Percentiles rank a stretch among this genome's conserved stretches.
Conservation (phyloP, 306 rosid species). For the Citrullus amarus region DNA sequence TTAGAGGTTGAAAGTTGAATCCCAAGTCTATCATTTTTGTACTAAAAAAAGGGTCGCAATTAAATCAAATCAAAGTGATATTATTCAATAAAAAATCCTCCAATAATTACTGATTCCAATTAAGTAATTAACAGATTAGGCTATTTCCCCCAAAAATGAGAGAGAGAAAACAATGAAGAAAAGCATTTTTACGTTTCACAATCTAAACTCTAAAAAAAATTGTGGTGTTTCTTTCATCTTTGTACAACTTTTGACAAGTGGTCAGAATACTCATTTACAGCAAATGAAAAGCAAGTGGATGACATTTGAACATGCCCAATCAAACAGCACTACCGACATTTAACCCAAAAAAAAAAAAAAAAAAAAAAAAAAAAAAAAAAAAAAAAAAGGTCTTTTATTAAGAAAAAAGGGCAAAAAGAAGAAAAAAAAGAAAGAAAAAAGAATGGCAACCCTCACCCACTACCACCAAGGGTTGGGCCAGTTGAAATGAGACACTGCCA, state of each 20-base stretch:
- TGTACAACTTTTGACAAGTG: conserved; percentile 3
- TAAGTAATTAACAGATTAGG: not conserved
- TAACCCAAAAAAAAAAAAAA: not conserved
- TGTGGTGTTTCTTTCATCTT: not conserved
- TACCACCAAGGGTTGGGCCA: not conserved
- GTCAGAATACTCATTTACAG: conserved; percentile 5
- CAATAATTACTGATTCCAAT: too few species aligned
- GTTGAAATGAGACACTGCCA: not conserved
- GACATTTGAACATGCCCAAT: not conserved
- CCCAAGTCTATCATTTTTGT: too few species aligned
- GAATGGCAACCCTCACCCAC: not conserved
- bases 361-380: not conserved
- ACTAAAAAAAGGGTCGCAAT: too few species aligned
- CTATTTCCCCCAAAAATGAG: too few species aligned
- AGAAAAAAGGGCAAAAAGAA: too few species aligned
- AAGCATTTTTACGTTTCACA: not conserved
- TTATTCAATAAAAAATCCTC: too few species aligned
- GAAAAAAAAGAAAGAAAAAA: not conserved
- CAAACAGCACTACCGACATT: conserved; percentile 2
- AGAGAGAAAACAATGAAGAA: too few species aligned
- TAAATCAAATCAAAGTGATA: too few species aligned
- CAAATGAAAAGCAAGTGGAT: not conserved
- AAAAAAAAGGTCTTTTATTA: not conserved
- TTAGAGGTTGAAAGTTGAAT: too few species aligned
- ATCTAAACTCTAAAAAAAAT: not conserved